Base-by-base conservation (phyloP, 345 rosid species). In the Gossypium raimondii region DNA sequence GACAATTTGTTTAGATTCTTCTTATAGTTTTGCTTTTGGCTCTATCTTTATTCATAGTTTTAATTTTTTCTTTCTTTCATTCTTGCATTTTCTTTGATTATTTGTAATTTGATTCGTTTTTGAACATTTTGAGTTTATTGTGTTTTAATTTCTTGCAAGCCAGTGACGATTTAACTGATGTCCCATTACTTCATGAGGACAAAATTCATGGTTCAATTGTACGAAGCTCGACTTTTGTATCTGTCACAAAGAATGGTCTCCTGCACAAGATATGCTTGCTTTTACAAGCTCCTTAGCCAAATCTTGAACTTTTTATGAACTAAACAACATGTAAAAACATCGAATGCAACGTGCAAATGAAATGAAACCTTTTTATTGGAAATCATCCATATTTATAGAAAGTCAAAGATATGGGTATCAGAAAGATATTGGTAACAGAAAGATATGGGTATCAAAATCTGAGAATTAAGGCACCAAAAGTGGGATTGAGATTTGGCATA, bases 221-320 rank as follows among this genome's bases (percentile, higher is more conserved):
- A 70, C 78, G 74, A 75, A 82, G 84, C 76, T 84, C 87, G 27
- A 45, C 73, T 61, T 87, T 89, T 9, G 75, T 78, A 13, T 73
- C 86, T 68, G 78, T 79, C 67, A 53, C 70, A 38, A 81, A 73
- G 76, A 88, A 83, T 76, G 82, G 77, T 61, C 84, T 82, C 72
- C 69, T 78, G 7, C 81, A 74, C 64, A 88, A 83, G 94, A 90
- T 85, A 72, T 38, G 79, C 17, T 51, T 63, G 57, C 50, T 78
- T 75, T 70, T 8, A 6, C 43, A 24, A 61, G n/a, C 72, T 57
- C 24, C 13, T 41, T 70, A 68, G 24, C 75, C 44, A 34, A 67
- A 75, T 59, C 25, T 73, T 48, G 43, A 62, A 66, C 56, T 43
- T 41, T 25, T 45, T 2, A 9, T 51, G 57, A 12, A 70, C 22